Evolutionary conservation across 2,329 filamentous ascomycete species (phyloP).

Genomic region (Sclerotinia glacialis): DNA sequence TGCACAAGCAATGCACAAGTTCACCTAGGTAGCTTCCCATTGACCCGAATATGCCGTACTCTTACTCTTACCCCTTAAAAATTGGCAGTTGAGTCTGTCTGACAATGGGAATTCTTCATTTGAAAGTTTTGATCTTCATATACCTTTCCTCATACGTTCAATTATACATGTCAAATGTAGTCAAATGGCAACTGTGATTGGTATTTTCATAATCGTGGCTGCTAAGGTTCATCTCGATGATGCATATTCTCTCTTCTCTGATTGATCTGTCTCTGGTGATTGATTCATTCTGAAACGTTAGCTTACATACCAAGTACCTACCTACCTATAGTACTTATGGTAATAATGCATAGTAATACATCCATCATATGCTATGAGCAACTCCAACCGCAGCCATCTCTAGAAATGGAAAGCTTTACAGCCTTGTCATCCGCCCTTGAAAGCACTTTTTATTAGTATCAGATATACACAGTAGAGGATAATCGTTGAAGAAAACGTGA

Average conservation of each 20-base stretch:
- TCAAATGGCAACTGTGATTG: not conserved
- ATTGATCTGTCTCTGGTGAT: slow-evolving; percentile 1
- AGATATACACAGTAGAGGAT: too few species aligned
- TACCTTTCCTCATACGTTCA: not conserved
- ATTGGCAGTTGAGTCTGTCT: not conserved
- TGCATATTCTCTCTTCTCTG: not conserved
- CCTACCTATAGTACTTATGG: too few species aligned
- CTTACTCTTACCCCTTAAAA: slow-evolving; percentile 2
- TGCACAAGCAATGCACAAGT: not conserved
- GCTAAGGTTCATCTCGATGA: not conserved
- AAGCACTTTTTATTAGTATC: too few species aligned
- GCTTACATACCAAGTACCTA: slow-evolving; percentile 4
- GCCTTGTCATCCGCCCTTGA: not conserved
- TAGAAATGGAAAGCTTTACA: not conserved
- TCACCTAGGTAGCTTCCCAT: not conserved
- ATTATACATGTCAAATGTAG: not conserved
- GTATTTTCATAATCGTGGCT: not conserved
- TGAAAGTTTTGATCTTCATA: not conserved
- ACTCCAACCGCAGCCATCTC: not conserved
- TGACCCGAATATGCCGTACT: not conserved
- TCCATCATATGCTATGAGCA: not conserved
- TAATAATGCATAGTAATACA: not conserved
- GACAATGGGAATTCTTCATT: not conserved
- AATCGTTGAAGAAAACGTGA: not conserved
- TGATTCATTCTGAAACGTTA: slow-evolving; percentile 16